phyloP scores from a whole-genome alignment of 2,329 filamentous ascomycete species.

The Neonectria punicea region DNA sequence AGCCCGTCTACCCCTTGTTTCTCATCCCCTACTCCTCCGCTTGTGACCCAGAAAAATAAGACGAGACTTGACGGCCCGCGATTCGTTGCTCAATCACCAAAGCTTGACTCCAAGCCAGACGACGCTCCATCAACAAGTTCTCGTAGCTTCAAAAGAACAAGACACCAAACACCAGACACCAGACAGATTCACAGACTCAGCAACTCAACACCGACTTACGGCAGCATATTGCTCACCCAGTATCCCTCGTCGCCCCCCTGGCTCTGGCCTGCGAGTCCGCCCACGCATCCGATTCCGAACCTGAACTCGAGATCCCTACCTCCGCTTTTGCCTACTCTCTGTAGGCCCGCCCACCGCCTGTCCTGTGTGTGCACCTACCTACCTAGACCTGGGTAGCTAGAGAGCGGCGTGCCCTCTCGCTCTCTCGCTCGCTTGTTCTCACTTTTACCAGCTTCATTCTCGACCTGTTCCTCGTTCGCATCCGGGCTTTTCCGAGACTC shows the following conservation, averaged over 20 bases:
- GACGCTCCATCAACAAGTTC: constrained; percentile 19
- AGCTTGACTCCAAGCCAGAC: constrained; percentile 1
- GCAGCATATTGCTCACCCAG: constrained; percentile 39
- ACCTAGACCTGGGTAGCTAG: constrained; percentile 5
- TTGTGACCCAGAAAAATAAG: constrained; percentile 20
- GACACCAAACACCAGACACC: constrained; percentile 15
- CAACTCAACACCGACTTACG: constrained; percentile 32
- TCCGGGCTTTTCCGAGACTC: background rate
- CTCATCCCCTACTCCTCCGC: constrained; percentile 27
- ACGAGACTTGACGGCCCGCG: constrained; percentile 24
- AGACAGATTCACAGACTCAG: constrained; percentile 13
- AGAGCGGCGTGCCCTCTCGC: constrained; percentile 12
- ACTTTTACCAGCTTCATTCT: background rate
- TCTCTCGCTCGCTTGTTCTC: background rate
- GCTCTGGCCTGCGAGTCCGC: constrained; percentile 3
- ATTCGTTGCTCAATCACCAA: constrained; percentile 29
- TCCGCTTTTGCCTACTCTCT: background rate
- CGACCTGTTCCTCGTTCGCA: background rate
- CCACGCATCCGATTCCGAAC: background rate
- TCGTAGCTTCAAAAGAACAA: constrained; percentile 22
- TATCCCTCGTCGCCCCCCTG: constrained; percentile 28
- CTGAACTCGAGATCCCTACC: constrained; percentile 6
- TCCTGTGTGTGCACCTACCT: constrained; percentile 7
- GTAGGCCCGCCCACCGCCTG: constrained; percentile 21
- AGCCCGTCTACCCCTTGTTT: background rate